phyloP scores from a whole-genome alignment of 768 basidiomycete species.

The Amanita rubescens region DNA sequence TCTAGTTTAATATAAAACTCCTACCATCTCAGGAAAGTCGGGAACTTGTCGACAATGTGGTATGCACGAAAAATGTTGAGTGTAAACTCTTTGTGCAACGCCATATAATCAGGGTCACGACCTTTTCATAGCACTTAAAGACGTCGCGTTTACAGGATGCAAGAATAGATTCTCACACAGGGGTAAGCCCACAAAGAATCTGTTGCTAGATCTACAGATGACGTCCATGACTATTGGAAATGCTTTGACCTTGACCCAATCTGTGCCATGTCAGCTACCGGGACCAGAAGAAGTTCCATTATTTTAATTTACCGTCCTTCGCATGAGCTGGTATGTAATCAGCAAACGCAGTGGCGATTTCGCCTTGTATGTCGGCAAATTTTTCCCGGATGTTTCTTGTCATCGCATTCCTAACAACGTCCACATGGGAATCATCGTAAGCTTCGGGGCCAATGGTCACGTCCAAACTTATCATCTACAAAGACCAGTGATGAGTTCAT shows the following conservation, averaged over 20 bases:
- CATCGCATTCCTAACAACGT: conserved; percentile 19
- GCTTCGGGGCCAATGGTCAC: conserved; percentile 26
- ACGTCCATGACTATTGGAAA: conserved; percentile 15
- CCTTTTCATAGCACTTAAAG: conserved; percentile 8
- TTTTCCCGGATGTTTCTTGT: conserved; percentile 20
- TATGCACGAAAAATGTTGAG: conserved; percentile 13
- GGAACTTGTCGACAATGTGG: conserved; percentile 17
- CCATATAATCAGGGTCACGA: conserved; percentile 14
- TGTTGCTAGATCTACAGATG: conserved; percentile 16
- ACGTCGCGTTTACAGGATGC: neutral
- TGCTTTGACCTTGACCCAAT: conserved; percentile 12
- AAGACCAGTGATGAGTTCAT: neutral
- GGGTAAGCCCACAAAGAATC: conserved; percentile 20
- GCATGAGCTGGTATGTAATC: conserved; percentile 9
- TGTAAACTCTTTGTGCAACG: conserved; percentile 13
- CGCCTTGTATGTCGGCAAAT: conserved; percentile 20
- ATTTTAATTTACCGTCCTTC: neutral
- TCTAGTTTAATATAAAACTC: conserved; percentile 1
- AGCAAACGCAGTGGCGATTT: conserved; percentile 16
- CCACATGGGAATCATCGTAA: conserved; percentile 18
- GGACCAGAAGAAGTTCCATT: neutral
- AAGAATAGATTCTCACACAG: conserved; percentile 15
- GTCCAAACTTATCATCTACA: conserved; percentile 25
- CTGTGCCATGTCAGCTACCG: conserved; percentile 1
- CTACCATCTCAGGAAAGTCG: conserved; percentile 18